Conservation (phyloP, 2,329 filamentous ascomycete species). For the Bipolaris victoriae region DNA sequence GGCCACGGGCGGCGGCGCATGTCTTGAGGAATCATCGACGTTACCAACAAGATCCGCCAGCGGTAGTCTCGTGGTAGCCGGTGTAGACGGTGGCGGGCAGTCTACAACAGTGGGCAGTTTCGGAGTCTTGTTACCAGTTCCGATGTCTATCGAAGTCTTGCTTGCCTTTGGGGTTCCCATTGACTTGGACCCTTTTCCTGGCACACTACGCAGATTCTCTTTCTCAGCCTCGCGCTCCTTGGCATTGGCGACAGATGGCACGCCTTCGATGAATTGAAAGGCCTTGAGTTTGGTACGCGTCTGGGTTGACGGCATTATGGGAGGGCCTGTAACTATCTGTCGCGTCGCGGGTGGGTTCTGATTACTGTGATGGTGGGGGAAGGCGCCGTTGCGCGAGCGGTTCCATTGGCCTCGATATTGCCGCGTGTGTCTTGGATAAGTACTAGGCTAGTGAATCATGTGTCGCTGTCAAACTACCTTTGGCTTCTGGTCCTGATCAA, state of each 20-base stretch:
- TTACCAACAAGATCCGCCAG: conserved; percentile 67
- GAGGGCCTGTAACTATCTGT: conserved; percentile 44
- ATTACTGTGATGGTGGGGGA: conserved; percentile 34
- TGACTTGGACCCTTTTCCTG: conserved; percentile 12
- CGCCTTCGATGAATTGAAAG: conserved; percentile 58
- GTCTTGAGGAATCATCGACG: conserved; percentile 61
- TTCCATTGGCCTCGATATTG: conserved; percentile 46
- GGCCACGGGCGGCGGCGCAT: conserved; percentile 54
- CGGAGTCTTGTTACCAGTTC: conserved; percentile 34
- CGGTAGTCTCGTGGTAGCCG: conserved; percentile 63
- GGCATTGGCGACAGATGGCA: conserved; percentile 27
- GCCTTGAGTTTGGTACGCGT: conserved; percentile 62
- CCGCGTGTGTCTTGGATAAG: conserved; percentile 23
- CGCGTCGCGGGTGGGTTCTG: conserved; percentile 37
- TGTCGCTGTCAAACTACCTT: conserved; percentile 42
- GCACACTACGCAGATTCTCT: conserved; percentile 47
- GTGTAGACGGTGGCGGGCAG: conserved; percentile 61
- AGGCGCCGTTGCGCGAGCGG: conserved; percentile 39
- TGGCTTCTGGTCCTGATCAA: conserved; percentile 54
- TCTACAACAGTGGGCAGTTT: conserved; percentile 33
- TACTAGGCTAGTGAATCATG: not conserved
- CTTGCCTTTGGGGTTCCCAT: conserved; percentile 32
- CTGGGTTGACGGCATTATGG: conserved; percentile 58
- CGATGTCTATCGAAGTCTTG: conserved; percentile 20
- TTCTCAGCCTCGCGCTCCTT: conserved; percentile 50